A percentile compares a stretch with the other conserved stretches of the same genome.
Evolutionary conservation across 169 alveolate genomes (phyloP).

Genomic region (Plasmodium malariae): DNA sequence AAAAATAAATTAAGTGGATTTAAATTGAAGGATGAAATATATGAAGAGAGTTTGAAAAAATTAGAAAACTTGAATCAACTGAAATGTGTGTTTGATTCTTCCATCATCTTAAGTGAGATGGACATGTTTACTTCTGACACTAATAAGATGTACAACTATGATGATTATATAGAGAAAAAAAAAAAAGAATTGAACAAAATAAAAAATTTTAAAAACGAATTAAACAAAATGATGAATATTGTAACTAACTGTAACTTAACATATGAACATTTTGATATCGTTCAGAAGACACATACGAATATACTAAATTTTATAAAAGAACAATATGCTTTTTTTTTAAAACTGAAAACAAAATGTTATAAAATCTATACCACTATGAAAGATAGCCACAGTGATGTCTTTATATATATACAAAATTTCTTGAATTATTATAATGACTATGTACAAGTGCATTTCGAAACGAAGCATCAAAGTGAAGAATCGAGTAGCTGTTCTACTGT

Average conservation of each 20-base stretch:
- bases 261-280: slow-evolving; percentile 2
- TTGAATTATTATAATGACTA: too few species aligned
- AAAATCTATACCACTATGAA: slow-evolving; percentile 6
- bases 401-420: neutral
- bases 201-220: neutral
- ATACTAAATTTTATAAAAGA: neutral
- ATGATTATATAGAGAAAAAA: slow-evolving; percentile 15
- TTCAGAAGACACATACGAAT: slow-evolving; percentile 16
- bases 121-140: slow-evolving; percentile 5
- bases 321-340: neutral
- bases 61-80: slow-evolving; percentile 36
- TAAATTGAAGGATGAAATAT: slow-evolving; percentile 21
- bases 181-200: slow-evolving; percentile 13
- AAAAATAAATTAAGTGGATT: slow-evolving; percentile 19
- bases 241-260: neutral
- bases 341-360: neutral
- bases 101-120: neutral
- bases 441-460: too few species aligned
- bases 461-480: too few species aligned
- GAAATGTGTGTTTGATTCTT: slow-evolving; percentile 33
- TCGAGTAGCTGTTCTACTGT: too few species aligned
- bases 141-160: neutral
- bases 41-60: slow-evolving; percentile 8
- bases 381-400: neutral
- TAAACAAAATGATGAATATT: slow-evolving; percentile 3